Conservation (phyloP, 352 stramenopile species). For the Globisporangium paddicum region DNA sequence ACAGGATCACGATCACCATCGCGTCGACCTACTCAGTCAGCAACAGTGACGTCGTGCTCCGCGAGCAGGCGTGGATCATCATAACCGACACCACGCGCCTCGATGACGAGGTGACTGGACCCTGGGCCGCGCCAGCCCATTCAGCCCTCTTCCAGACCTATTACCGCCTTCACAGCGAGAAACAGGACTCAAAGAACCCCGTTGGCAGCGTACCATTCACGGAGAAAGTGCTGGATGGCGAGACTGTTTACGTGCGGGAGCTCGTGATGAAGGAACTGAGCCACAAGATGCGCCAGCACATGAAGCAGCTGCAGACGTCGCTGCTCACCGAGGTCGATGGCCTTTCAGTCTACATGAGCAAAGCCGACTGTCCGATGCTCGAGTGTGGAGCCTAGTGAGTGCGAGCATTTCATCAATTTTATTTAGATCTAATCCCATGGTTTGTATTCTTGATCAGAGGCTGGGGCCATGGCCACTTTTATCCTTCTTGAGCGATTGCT, state of each 20-base stretch:
- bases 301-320: constrained; percentile 3
- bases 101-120: not conserved
- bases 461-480: no score
- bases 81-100: not conserved
- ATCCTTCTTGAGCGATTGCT: no score
- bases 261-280: constrained; percentile 1
- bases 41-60: not conserved
- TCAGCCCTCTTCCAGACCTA: constrained; percentile 3
- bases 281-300: constrained; percentile 7
- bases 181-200: not conserved
- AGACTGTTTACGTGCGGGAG: not conserved
- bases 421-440: not conserved
- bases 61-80: not conserved
- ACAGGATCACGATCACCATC: not conserved
- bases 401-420: not conserved
- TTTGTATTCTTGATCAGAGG: no score
- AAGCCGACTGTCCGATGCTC: not conserved
- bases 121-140: not conserved
- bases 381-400: not conserved
- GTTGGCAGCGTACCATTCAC: not conserved
- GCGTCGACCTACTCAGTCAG: not conserved
- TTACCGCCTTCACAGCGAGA: constrained; percentile 4
- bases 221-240: not conserved
- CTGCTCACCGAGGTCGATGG: not conserved
- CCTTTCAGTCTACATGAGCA: not conserved